Evolutionary conservation across 768 basidiomycete species (phyloP).

Genomic region (Phaeolepiota aurea): DNA sequence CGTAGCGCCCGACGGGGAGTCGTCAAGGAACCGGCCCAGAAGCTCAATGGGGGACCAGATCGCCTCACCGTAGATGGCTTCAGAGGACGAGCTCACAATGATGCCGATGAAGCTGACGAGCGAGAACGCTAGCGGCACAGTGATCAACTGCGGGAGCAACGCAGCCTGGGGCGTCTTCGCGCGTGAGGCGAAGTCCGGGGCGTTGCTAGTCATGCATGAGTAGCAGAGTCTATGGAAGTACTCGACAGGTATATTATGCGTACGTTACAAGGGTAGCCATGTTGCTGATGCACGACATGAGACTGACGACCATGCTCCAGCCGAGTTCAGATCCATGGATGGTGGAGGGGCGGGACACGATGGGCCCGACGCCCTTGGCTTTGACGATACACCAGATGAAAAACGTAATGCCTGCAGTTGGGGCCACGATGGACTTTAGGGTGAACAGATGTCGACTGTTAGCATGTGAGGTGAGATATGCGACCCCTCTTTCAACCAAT

Average conservation of each 20-base stretch:
- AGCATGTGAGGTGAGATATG: background rate
- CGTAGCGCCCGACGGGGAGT: constrained; percentile 51
- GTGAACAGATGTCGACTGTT: constrained; percentile 70
- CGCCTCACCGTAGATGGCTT: constrained; percentile 67
- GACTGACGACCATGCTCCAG: constrained; percentile 67
- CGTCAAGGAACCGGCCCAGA: constrained; percentile 60
- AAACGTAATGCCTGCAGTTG: constrained; percentile 61
- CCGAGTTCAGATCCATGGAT: constrained; percentile 60
- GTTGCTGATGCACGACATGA: constrained; percentile 77
- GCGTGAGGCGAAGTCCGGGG: constrained; percentile 69
- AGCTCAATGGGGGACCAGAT: constrained; percentile 78
- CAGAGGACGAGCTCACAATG: constrained; percentile 71
- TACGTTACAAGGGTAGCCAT: constrained; percentile 69
- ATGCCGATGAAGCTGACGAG: constrained; percentile 76
- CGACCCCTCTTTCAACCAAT: constrained; percentile 3
- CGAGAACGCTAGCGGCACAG: constrained; percentile 67
- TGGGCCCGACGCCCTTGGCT: constrained; percentile 70
- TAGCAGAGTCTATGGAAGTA: constrained; percentile 6
- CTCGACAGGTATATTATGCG: constrained; percentile 12
- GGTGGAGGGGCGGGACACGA: constrained; percentile 55
- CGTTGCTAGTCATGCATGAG: too few relatives aligned
- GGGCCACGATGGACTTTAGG: constrained; percentile 66
- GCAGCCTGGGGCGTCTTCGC: constrained; percentile 49
- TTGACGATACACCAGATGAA: constrained; percentile 75
- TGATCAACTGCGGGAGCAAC: constrained; percentile 56